Evolutionary conservation across 2,329 filamentous ascomycete species (phyloP), one percentile per base, ranked within the genome.

Genomic region (Trichoderma atrobrunneum): DNA sequence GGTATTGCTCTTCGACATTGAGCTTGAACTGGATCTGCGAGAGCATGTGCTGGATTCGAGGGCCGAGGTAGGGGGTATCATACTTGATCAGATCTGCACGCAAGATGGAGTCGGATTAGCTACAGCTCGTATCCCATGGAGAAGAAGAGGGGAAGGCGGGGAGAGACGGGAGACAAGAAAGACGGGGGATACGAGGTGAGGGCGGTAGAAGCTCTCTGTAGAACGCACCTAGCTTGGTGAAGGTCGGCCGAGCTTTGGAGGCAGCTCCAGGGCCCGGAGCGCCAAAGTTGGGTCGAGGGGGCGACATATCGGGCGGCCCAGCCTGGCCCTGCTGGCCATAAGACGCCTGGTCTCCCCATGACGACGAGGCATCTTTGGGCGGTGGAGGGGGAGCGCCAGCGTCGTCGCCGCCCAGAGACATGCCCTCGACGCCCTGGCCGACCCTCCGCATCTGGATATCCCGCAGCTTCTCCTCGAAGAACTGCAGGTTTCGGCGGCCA

Each of bases 1-100:
- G 94, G 83, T 99, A 99, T 83, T 99, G 96, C 81, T 98, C 97
- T 82, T 99, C 96, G 32, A 99, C 96, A 76, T 96, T 97, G 74
- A 99, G 88, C 85, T 99, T 99, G 86, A 99, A 99, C 82, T 98
- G 94, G 75, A 99, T 91, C 82, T 99, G 96, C 62, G 96, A 97
- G 79, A 99, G 86, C 96, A 99, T 99, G 79, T 98, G 92, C 85
- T 99, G 96, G 79, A 99, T 99, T 76, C 97, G 94, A 73, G 96
- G 95, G 39, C 96, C 96, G 74, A 99, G 91, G 81, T 98, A 93
- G 21, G 93, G 93, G 36, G 95, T 98, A 80, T 99, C 96, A 84
- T 97, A 97, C 89, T 98, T 98, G 85, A 99, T 98, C 74, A 99
- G 86, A 83, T 99, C 96, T 98, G 73, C 3, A 30, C 26, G 59